Evolutionary conservation across 2,329 filamentous ascomycete species (phyloP), one percentile per base, ranked within the genome.

Genomic region (Pseudopyricularia javanii): DNA sequence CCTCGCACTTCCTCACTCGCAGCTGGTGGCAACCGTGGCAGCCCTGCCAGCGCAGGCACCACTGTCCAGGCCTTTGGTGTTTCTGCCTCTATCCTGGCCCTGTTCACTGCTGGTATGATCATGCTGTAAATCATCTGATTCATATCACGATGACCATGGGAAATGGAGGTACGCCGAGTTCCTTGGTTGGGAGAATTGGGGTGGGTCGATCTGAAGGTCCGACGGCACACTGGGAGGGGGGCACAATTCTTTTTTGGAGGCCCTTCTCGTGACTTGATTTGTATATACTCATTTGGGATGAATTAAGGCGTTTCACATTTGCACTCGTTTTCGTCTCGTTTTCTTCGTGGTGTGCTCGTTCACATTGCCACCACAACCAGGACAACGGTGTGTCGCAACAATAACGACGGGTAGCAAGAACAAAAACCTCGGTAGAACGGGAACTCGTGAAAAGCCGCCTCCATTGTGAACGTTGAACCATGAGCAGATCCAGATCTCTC

Each of bases 31-130:
- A 43, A 2, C 17, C 9, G 20, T 24, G 37, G 37, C 48, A 33
- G 33, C 4, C 37, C 22, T 28, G 48, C 26, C 17, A 30, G 26
- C 14, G 52, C 35, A 11, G 24, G 24, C 12, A 3, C 15, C 20
- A 28, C 33, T 26, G 3, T 47, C 26, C 24, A 51, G 50, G 26
- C 50, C 24, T 24, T 53, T 15, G 49, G 52, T 7, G 28, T 53
- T 17, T 49, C 49, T 6, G 17, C 47, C 17, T 30, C 52, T 2
- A 50, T 56, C 17, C 15, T 53, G 6, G 52, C 51, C 8, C 47
- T 56, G 17, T 47, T 55, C 35, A 26, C 34, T 37, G 17, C 53
- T 26, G 54, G 52, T 17, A 26, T 54, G 11, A n/a, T 35, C 12
- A 8, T 52, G n/a, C 34, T 56, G 43, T 56, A 54, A 53, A 34